Conservation (phyloP, 257 asterid genomes). For the Solanum habrochaites region DNA sequence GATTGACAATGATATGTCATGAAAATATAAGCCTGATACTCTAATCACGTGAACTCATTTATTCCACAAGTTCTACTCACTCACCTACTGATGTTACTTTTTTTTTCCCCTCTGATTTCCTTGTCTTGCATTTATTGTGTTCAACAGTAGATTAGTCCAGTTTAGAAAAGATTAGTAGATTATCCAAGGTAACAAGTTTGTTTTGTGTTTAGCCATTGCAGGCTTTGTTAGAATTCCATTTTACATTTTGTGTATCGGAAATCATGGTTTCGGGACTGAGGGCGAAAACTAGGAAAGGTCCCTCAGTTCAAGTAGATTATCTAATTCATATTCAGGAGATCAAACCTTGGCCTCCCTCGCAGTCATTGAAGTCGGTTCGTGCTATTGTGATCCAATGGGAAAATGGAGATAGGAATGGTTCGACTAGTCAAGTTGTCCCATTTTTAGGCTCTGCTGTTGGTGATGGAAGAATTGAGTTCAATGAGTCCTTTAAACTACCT, state of each 20-base stretch:
- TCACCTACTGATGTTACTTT: background rate
- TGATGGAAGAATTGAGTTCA: constrained; percentile 61
- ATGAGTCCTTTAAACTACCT: constrained; percentile 61
- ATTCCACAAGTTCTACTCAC: background rate
- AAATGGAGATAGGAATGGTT: constrained; percentile 43
- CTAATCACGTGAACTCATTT: background rate
- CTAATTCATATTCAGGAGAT: constrained; percentile 46
- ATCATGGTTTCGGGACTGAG: constrained; percentile 54
- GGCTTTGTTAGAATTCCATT: background rate
- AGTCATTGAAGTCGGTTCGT: constrained; percentile 43
- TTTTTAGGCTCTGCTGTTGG: constrained; percentile 36
- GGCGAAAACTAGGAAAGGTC: constrained; percentile 40
- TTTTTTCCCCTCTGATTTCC: background rate
- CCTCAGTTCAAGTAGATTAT: constrained; percentile 50
- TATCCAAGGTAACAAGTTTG: background rate
- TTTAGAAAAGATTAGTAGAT: background rate
- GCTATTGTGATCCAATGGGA: constrained; percentile 74
- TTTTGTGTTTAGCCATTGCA: background rate
- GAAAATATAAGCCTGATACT: background rate
- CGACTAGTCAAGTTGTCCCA: constrained; percentile 54
- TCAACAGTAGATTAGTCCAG: background rate
- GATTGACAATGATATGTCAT: background rate
- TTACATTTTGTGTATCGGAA: background rate
- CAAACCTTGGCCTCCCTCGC: constrained; percentile 94
- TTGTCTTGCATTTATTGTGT: background rate